These are phyloP conservation scores for Edaphochlamys debaryana DNA, from an alignment of 139 green algal genomes.

Conservation along the genomic window DNA sequence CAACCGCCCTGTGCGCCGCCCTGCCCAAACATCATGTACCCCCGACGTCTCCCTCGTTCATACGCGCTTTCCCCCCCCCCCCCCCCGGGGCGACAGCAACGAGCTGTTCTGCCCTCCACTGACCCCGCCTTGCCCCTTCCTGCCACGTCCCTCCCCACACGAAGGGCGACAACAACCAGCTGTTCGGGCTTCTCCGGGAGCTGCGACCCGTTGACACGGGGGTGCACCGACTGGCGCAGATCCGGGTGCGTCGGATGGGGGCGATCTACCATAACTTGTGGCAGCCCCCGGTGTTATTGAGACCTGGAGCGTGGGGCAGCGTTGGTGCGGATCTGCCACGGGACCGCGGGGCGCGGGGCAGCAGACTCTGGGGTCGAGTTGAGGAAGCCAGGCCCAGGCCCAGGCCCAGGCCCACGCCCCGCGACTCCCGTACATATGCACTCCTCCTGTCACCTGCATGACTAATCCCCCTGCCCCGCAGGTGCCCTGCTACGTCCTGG, in stretches of 20 bases:
- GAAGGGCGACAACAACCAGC: constrained; percentile 35
- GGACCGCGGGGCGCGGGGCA: too few relatives aligned
- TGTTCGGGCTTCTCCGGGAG: constrained; percentile 38
- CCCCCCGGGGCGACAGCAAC: constrained; percentile 25
- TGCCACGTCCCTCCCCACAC: too few relatives aligned
- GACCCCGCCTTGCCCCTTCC: too few relatives aligned
- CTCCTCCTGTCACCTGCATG: neutral
- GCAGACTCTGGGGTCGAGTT: neutral
- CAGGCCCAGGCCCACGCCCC: too few relatives aligned
- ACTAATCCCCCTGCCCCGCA: neutral
- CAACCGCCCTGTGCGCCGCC: too few relatives aligned
- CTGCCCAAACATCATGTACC: too few relatives aligned
- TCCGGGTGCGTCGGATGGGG: neutral
- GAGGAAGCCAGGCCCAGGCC: too few relatives aligned
- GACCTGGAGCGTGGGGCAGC: too few relatives aligned
- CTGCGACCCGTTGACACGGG: neutral
- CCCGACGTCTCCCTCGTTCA: neutral
- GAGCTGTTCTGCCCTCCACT: constrained; percentile 29
- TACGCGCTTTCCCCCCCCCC: neutral
- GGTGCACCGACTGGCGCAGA: neutral
- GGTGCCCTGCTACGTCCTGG: constrained; percentile 31
- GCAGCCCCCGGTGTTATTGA: too few relatives aligned
- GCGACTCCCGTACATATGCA: neutral
- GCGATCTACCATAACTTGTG: neutral
- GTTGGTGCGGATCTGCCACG: neutral